A percentile compares a stretch with the other conserved stretches of the same genome.
Conservation (phyloP, 257 asterid species). For the Verbena officinalis region DNA sequence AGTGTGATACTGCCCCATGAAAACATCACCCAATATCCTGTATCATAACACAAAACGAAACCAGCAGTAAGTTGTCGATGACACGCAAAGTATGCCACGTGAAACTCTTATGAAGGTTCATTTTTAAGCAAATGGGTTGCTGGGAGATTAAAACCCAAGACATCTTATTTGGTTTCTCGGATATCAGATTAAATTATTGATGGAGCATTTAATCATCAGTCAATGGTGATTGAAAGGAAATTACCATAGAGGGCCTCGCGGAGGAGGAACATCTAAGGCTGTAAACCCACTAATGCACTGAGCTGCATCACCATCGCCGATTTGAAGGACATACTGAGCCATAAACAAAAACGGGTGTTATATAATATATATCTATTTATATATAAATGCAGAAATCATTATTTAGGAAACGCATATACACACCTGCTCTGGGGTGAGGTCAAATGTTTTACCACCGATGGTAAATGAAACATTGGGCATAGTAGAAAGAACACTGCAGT, state of each 20-base stretch:
- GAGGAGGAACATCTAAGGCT: conserved; percentile 82
- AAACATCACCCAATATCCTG: conserved; percentile 91
- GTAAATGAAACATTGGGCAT: conserved; percentile 73
- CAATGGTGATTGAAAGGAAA: not conserved
- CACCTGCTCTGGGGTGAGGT: conserved; percentile 77
- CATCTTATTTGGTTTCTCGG: not conserved
- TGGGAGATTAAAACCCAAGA: too few relatives aligned
- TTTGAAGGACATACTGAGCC: conserved; percentile 69
- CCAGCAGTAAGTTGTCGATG: not conserved
- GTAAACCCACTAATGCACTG: conserved; percentile 89
- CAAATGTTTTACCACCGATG: conserved; percentile 63
- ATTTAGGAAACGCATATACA: not conserved
- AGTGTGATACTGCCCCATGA: conserved; percentile 79
- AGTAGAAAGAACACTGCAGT: conserved; percentile 58
- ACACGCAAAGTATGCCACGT: too few relatives aligned
- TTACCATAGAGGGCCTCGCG: conserved; percentile 94
- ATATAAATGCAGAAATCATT: too few relatives aligned
- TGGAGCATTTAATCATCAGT: not conserved
- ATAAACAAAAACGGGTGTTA: not conserved
- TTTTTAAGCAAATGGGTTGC: too few relatives aligned
- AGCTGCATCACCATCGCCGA: conserved; percentile 72
- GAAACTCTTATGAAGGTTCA: too few relatives aligned
- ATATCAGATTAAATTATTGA: not conserved
- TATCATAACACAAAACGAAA: conserved; percentile 14
- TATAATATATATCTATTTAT: too few relatives aligned